Evolutionary conservation across 805 yeast species (phyloP).

Genomic region (Kluyveromyces lactis): DNA sequence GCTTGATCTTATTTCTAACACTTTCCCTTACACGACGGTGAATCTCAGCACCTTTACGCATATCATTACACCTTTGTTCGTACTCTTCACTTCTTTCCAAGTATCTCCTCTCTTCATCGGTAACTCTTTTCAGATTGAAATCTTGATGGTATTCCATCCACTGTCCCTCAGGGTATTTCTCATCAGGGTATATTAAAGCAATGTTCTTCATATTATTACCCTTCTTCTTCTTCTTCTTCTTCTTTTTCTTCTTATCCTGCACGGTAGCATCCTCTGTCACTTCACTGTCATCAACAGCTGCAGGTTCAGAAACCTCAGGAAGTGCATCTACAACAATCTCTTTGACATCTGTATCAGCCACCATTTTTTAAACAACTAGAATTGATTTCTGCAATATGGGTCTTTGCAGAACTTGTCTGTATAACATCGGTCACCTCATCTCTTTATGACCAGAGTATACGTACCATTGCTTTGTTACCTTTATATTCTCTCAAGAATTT

Average conservation of each 20-base stretch:
- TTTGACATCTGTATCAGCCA: neutral
- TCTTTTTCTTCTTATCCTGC: slow-evolving; percentile 40
- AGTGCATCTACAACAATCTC: neutral
- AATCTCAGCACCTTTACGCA: slow-evolving; percentile 92
- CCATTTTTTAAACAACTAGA: neutral
- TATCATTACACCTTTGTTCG: slow-evolving; percentile 66
- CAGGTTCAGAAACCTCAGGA: neutral
- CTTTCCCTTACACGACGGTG: slow-evolving; percentile 85
- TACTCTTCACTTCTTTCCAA: slow-evolving; percentile 49
- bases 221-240: slow-evolving; percentile 52
- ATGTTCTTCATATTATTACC: slow-evolving; percentile 52
- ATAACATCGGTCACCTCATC: too few relatives aligned
- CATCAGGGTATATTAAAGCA: slow-evolving; percentile 59
- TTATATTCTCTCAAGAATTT: too few relatives aligned
- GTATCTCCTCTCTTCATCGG: slow-evolving; percentile 80
- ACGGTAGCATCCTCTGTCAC: slow-evolving; percentile 3
- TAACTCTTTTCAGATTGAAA: slow-evolving; percentile 62
- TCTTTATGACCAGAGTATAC: too few relatives aligned
- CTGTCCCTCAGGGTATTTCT: slow-evolving; percentile 78
- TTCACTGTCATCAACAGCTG: slow-evolving; percentile 4
- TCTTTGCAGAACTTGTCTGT: too few relatives aligned
- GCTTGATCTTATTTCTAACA: slow-evolving; percentile 64
- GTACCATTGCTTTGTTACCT: too few relatives aligned
- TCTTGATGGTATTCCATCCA: slow-evolving; percentile 66
- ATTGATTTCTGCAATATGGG: too few relatives aligned